Conservation (phyloP, 176 grass and related monocot species). For the Elymus sibiricus region DNA sequence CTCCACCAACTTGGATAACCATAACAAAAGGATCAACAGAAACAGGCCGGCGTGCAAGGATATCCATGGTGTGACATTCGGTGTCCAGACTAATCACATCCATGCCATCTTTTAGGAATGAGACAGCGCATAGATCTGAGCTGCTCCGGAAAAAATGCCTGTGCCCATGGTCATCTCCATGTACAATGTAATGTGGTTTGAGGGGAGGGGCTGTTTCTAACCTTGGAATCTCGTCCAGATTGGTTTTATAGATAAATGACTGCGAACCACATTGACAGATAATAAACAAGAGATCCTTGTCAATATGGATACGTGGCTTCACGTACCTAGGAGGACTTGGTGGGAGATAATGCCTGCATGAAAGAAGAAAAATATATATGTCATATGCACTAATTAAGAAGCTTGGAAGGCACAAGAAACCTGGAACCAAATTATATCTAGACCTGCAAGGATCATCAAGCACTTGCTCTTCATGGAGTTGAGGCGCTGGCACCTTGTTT, state of each 20-base stretch:
- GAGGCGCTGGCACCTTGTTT: too few relatives aligned
- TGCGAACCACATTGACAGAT: not conserved
- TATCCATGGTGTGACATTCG: not conserved
- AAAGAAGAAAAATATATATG: not conserved
- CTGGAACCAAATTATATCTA: too few relatives aligned
- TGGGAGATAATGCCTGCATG: not conserved
- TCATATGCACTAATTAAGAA: too few relatives aligned
- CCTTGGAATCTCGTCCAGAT: not conserved
- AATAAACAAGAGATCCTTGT: not conserved
- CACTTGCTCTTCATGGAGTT: not conserved
- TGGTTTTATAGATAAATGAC: not conserved
- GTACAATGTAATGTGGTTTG: not conserved
- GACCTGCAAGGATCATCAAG: not conserved
- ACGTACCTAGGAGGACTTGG: not conserved
- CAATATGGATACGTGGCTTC: not conserved
- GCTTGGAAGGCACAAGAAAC: too few relatives aligned
- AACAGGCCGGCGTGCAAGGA: not conserved
- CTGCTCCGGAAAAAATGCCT: not conserved
- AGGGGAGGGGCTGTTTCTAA: not conserved
- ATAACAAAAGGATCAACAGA: not conserved
- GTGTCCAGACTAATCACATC: too few relatives aligned
- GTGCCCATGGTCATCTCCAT: not conserved
- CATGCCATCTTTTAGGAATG: not conserved
- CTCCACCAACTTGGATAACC: not conserved
- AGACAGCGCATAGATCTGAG: not conserved